These are phyloP conservation scores for Papiliotrema flavescens DNA, from an alignment of 1,284 basidiomycete genomes.

Conservation along the genomic window DNA sequence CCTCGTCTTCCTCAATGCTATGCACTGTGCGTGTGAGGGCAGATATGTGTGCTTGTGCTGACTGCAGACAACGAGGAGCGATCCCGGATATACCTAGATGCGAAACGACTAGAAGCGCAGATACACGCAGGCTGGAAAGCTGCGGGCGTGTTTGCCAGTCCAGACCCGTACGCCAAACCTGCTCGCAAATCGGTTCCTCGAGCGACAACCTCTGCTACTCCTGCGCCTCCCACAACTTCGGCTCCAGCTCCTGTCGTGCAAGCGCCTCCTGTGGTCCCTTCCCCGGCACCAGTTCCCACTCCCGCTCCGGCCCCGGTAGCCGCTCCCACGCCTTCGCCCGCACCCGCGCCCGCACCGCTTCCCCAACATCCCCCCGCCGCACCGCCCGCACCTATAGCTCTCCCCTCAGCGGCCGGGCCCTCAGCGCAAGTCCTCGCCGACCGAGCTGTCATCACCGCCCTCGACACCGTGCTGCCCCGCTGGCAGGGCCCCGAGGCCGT, in stretches of 20 bases:
- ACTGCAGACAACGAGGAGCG: conserved; percentile 44
- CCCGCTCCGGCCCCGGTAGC: too few relatives aligned
- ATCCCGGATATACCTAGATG: conserved; percentile 41
- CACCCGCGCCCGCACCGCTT: too few relatives aligned
- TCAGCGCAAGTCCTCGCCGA: conserved; percentile 16
- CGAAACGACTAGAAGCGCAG: conserved; percentile 38
- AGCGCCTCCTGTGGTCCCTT: too few relatives aligned
- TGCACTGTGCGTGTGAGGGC: conserved; percentile 40
- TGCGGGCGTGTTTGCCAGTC: conserved; percentile 17
- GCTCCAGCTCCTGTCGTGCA: too few relatives aligned
- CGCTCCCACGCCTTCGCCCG: too few relatives aligned
- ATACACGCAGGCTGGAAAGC: conserved; percentile 32
- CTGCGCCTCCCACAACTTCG: not conserved
- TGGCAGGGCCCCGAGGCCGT: conserved; percentile 40
- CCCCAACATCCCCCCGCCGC: too few relatives aligned
- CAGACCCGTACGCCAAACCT: conserved; percentile 13
- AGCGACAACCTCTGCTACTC: conserved; percentile 2
- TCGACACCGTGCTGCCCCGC: conserved; percentile 33
- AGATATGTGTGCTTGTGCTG: not conserved
- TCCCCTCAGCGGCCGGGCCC: too few relatives aligned
- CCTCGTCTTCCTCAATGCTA: conserved; percentile 48
- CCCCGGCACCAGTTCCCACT: too few relatives aligned
- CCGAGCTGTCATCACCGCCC: conserved; percentile 25
- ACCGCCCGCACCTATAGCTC: too few relatives aligned
- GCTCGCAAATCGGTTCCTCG: not conserved